A percentile compares a stretch with the other conserved stretches of the same genome.
Conservation (phyloP, 2,329 filamentous ascomycete species). For the Penicillium capsulatum region DNA sequence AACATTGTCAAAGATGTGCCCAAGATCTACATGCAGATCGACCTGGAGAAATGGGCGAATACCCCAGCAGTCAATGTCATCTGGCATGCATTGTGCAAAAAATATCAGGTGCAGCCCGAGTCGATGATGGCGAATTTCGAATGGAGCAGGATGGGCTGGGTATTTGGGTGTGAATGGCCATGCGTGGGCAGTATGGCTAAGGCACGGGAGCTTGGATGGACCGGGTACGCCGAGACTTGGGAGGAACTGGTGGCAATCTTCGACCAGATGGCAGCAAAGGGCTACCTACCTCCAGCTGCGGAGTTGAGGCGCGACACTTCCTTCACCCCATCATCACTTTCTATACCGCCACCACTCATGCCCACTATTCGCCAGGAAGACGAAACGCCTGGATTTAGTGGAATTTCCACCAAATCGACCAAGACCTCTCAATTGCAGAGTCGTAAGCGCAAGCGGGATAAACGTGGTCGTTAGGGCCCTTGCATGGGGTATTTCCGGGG, state of each 20-base stretch:
- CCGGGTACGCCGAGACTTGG: constrained; percentile 39
- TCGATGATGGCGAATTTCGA: constrained; percentile 45
- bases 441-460: too few relatives aligned
- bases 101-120: constrained; percentile 39
- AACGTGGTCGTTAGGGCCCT: too few relatives aligned
- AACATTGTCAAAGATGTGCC: constrained; percentile 1
- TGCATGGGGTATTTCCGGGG: too few relatives aligned
- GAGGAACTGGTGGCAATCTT: constrained; percentile 38
- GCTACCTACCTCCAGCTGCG: constrained; percentile 44
- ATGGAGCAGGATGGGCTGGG: constrained; percentile 44
- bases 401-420: too few relatives aligned
- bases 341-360: too few relatives aligned
- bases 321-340: not conserved
- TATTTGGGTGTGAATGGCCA: constrained; percentile 37
- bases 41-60: constrained; percentile 42
- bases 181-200: constrained; percentile 41
- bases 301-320: constrained; percentile 1
- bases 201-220: constrained; percentile 45
- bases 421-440: too few relatives aligned
- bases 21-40: constrained; percentile 28
- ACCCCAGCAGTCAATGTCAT: constrained; percentile 36
- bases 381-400: too few relatives aligned
- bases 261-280: constrained; percentile 35
- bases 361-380: too few relatives aligned
- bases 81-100: constrained; percentile 36